Percentiles rank a stretch among this genome's conserved stretches.
Evolutionary conservation across 495 filamentous ascomycete genomes (phyloP).

Genomic region (Annulohypoxylon bovei): DNA sequence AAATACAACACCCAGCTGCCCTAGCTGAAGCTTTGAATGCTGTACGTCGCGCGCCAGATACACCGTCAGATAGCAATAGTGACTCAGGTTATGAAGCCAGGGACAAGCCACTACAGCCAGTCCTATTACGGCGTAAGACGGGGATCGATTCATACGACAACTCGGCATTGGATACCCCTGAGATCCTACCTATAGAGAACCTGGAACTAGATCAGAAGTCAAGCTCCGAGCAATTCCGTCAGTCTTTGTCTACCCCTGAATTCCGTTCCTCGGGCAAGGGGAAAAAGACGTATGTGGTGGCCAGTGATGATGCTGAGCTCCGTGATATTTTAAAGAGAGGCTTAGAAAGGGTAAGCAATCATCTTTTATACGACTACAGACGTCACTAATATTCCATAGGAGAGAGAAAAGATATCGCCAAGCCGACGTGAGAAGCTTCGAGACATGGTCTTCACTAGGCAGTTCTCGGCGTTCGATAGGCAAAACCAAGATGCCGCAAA

Average conservation of each 20-base stretch:
- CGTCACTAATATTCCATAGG: conserved; percentile 32
- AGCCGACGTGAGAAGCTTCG: conserved; percentile 62
- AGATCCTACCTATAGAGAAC: conserved; percentile 26
- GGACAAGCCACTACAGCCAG: conserved; percentile 17
- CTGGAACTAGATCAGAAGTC: conserved; percentile 7
- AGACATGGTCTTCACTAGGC: conserved; percentile 73
- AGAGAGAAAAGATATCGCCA: conserved; percentile 37
- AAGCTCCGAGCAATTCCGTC: conserved; percentile 18
- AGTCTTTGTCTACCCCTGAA: conserved; percentile 11
- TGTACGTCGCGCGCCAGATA: conserved; percentile 30
- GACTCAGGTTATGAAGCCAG: conserved; percentile 31
- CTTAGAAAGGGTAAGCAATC: conserved; percentile 52
- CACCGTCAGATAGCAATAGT: conserved; percentile 34
- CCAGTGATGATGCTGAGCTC: conserved; percentile 65
- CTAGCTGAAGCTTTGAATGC: conserved; percentile 33
- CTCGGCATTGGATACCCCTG: conserved; percentile 31
- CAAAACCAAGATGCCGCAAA: conserved; percentile 66
- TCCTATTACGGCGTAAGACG: conserved; percentile 28
- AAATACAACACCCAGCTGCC: conserved; percentile 26
- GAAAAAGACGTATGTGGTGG: conserved; percentile 58
- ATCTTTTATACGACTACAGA: neutral
- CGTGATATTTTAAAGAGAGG: conserved; percentile 60
- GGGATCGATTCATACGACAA: conserved; percentile 37
- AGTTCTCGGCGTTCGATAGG: conserved; percentile 76
- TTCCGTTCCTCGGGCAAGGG: conserved; percentile 6